Percentiles rank a stretch among this genome's conserved stretches.
Conservation (phyloP, 805 yeast species). For the Lipomyces chichibuensis region DNA sequence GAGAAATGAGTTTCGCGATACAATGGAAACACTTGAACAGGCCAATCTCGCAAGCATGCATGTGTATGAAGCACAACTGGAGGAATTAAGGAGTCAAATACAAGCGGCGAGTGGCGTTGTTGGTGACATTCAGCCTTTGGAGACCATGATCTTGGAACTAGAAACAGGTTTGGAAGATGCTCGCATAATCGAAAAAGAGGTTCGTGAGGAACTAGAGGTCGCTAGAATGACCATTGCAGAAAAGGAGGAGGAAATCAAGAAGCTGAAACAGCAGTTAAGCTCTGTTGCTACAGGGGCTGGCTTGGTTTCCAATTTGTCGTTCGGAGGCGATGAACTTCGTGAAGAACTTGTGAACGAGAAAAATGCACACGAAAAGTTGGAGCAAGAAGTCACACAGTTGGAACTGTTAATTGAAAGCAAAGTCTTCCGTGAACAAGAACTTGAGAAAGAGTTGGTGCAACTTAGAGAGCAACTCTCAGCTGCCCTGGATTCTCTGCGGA, state of each 20-base stretch:
- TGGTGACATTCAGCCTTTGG: constrained; percentile 38
- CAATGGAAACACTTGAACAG: constrained; percentile 37
- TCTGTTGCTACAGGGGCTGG: not conserved
- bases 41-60: constrained; percentile 28
- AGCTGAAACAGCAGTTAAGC: constrained; percentile 29
- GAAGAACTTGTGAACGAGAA: constrained; percentile 7
- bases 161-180: constrained; percentile 38
- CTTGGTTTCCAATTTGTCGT: not conserved
- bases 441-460: constrained; percentile 39
- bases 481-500: constrained; percentile 16
- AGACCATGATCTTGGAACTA: constrained; percentile 37
- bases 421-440: constrained; percentile 41
- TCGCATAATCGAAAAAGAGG: constrained; percentile 35
- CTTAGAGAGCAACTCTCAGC: constrained; percentile 25
- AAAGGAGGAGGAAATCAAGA: constrained; percentile 38
- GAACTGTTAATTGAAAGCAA: constrained; percentile 38
- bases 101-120: constrained; percentile 36
- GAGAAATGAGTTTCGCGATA: constrained; percentile 43
- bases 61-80: constrained; percentile 30
- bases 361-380: constrained; percentile 14
- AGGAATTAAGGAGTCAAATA: constrained; percentile 32
- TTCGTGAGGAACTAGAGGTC: constrained; percentile 8
- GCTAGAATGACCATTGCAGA: constrained; percentile 30
- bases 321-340: not conserved
- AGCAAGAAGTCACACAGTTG: constrained; percentile 37